Evolutionary conservation across 2,329 filamentous ascomycete genomes (phyloP).

Genomic region (Microcyclospora tardicrescens): DNA sequence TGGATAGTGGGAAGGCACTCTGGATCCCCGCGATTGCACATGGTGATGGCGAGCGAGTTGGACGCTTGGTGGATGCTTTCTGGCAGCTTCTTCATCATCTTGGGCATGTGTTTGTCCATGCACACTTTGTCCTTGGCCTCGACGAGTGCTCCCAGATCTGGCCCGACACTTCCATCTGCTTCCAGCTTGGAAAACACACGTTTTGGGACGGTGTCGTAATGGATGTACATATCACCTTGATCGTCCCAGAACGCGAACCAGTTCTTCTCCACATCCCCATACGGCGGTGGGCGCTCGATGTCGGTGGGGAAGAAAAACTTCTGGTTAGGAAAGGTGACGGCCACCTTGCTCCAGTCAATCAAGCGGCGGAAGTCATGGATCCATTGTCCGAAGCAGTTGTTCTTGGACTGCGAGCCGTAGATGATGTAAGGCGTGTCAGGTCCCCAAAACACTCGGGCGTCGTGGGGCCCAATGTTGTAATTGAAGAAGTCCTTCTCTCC

Average conservation of each 20-base stretch:
- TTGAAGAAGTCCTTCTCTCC: conserved; percentile 33
- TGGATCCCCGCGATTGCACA: conserved; percentile 38
- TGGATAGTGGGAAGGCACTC: conserved; percentile 28
- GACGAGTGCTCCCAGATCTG: conserved; percentile 31
- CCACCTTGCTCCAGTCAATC: conserved; percentile 24
- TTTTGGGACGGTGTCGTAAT: conserved; percentile 40
- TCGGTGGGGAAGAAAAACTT: conserved; percentile 36
- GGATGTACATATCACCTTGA: conserved; percentile 34
- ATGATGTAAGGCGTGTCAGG: conserved; percentile 38
- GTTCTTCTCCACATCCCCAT: conserved; percentile 43
- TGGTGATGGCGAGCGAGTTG: conserved; percentile 44
- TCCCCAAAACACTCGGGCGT: conserved; percentile 45
- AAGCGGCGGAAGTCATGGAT: conserved; percentile 41
- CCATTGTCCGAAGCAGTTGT: conserved; percentile 46
- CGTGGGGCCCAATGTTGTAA: conserved; percentile 42
- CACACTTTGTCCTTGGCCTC: conserved; percentile 32
- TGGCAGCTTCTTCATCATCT: conserved; percentile 6
- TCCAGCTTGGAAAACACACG: conserved; percentile 38
- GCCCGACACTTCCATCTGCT: conserved; percentile 34
- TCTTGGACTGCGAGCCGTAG: conserved; percentile 43
- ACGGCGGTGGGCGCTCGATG: conserved; percentile 38
- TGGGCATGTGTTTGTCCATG: conserved; percentile 35
- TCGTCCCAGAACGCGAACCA: conserved; percentile 50
- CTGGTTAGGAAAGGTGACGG: conserved; percentile 2
- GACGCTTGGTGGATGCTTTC: conserved; percentile 45